Base-by-base conservation (phyloP, 2,329 filamentous ascomycete genomes). In the Onygenales sp. region DNA sequence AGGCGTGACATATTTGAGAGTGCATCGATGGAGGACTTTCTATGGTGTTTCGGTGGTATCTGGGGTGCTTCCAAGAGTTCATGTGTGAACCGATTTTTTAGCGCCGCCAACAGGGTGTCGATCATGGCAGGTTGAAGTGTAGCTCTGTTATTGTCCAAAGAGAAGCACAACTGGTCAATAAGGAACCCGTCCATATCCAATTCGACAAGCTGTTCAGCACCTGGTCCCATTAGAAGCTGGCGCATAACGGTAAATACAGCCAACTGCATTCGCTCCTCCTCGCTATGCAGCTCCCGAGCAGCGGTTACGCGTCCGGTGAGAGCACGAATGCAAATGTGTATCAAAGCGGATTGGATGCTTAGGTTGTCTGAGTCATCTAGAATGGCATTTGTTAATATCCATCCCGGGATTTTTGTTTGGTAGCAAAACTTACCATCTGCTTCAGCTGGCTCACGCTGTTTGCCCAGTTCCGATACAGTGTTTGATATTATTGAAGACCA, bases 121-220 rank as follows among this genome's bases (percentile, higher is more conserved):
- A 96, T 78, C 8, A 95, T 72, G 0, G 89, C 77, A 11, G 86
- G 83, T 63, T 95, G 90, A 1, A 92, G 79, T 51, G 84, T 84
- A 33, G 84, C 79, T 60, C 89, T 87, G 1, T 80, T 72, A 5
- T 78, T 76, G 39, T 76, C 69, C 17, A 89, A 73, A 13, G 84
- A 79, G 61, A 78, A 77, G 32, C 75, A 73, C 5, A 95, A 76
- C 58, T 82, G 80, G 35, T 85, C 81, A 55, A 93, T 85, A 32
- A 95, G 75, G 38, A 81, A 69, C 17, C 81, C 74, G 63, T 94
- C 89, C 8, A 94, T 73, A 52, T 86, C 82, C 46, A 68, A 66
- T 21, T 70, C 65, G 36, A 65, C 61, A 32, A 72, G 54, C 32
- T 69, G 63, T 49, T 70, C 68, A n/a, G 67, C 66, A 27, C 67